A percentile compares a stretch with the other conserved stretches of the same genome.
These are phyloP conservation scores for Ascosphaera acerosa DNA, from an alignment of 2,329 filamentous ascomycete genomes.

Conservation along the genomic window DNA sequence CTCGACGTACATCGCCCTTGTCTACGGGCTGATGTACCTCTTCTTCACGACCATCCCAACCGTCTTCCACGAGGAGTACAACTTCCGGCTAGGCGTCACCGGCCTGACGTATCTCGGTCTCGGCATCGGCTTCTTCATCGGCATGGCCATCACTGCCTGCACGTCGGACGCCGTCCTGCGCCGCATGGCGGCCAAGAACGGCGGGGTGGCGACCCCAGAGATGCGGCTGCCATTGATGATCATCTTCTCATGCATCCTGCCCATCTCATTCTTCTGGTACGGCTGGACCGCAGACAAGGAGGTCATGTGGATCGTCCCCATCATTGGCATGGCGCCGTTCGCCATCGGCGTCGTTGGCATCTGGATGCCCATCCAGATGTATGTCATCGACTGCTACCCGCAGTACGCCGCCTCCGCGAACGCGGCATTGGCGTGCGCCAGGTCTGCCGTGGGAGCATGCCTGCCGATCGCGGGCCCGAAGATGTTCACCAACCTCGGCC, in stretches of 20 bases:
- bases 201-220: slow-evolving; percentile 38
- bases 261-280: slow-evolving; percentile 20
- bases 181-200: slow-evolving; percentile 19
- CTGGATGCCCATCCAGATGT: slow-evolving; percentile 20
- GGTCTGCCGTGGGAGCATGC: slow-evolving; percentile 28
- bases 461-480: slow-evolving; percentile 27
- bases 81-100: slow-evolving; percentile 33
- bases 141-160: slow-evolving; percentile 30
- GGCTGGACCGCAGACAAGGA: slow-evolving; percentile 9
- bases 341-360: slow-evolving; percentile 14
- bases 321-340: slow-evolving; percentile 19
- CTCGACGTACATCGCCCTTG: slow-evolving; percentile 38
- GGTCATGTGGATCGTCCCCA: slow-evolving; percentile 15
- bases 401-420: slow-evolving; percentile 13
- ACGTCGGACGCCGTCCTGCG: too few species aligned
- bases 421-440: slow-evolving; percentile 27
- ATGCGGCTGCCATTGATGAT: slow-evolving; percentile 36
- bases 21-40: slow-evolving; percentile 24
- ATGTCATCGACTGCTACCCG: slow-evolving; percentile 14
- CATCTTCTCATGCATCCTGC: slow-evolving; percentile 35
- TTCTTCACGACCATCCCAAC: slow-evolving; percentile 38
- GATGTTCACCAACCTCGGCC: slow-evolving; percentile 19
- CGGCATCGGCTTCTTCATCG: slow-evolving; percentile 36
- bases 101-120: slow-evolving; percentile 44
- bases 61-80: slow-evolving; percentile 35